Base-by-base conservation (phyloP, 2,329 filamentous ascomycete species). In the Aspergillus awamori region DNA sequence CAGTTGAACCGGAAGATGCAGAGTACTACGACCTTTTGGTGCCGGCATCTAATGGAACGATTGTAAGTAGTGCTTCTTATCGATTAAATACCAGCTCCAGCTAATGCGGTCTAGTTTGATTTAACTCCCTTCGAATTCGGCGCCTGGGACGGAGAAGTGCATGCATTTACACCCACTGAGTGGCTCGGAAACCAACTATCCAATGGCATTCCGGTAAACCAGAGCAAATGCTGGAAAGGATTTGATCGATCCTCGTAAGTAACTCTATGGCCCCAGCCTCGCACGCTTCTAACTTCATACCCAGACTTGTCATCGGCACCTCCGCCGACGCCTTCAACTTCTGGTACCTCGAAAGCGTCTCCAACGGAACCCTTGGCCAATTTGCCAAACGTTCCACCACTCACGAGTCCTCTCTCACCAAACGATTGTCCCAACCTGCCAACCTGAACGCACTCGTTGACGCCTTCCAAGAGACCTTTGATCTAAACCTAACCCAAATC, bases 261-360 rank as follows among this genome's bases (percentile, higher is more conserved):
- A 26, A 4, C 15, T 2, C 0, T 8, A 7, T 6, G 15, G 1
- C 1, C 13, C 2, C 22, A 26, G 5, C 1, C 20, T 22, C 1
- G 20, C 22, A n/a, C 15, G 3, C 20, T 8, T 24, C 45, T 49
- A 17, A 49, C 24, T n/a, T 4, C 22, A 47, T 47, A n/a, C 1
- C 22, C 15, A 49, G 45, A 15, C 13, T 49, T 13, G 15, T 49
- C 15, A 49, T 49, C 45, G 45, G 45, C 24, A 15, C 45, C 13
- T 49, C 45, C 24, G 45, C 45, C 24, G 13, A 28, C 11, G 45
- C 45, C 22, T 49, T 49, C 45, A 49, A 49, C 45, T 30, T 49
- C 45, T 49, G 45, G 45, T 49, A 49, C 24, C 22, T 49, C 11
- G 45, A 49, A 24, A 8, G 11, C 11, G 13, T 49, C 22, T 49